Evolutionary conservation across 768 basidiomycete species (phyloP), one percentile per base, ranked within the genome.

Genomic region (Collybia sp.): DNA sequence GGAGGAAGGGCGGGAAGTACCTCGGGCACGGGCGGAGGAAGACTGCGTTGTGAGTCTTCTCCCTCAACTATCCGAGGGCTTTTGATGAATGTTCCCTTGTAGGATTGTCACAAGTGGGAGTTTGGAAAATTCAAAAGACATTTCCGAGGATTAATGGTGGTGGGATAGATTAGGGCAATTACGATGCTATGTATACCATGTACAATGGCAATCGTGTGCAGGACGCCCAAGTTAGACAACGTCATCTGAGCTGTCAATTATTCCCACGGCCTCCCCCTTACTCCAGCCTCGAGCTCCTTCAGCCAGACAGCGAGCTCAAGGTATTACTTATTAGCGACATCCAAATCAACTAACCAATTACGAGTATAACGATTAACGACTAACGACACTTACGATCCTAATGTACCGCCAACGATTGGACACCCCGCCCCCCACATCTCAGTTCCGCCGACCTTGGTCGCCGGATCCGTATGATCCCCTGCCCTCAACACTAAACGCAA

Each of bases 71-170:
- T 39, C 37, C 33, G 4, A 4, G n/a, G n/a, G 42, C 12, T 37
- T 32, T n/a, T 37, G 17, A 16, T 38, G 12, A 17, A 34, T 30
- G 15, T 42, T 20, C 38, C n/a, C 40, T 46, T 48, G 6, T 53
- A 88, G 86, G 87, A 88, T 47, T 88, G 87, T 63, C 83, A 67
- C 62, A 85, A 83, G 55, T 88, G 87, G 87, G 80, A 85, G 47
- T 89, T 87, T 58, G 72, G 73, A 35, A 58, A 69, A 19, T 75
- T 69, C 52, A 63, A 69, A 42, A 57, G 64, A 15, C 25, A 36
- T 32, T 17, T 39, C 31, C 18, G 19, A 43, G 45, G 46, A 40
- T 18, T 16, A 20, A 25, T 10, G 20, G 38, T 43, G 42, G 25
- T 25, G 25, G 25, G 25, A 25, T 25, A 25, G 25, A 25, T 25